Evolutionary conservation across 202 grass and related monocot species (phyloP), one percentile per base, ranked within the genome.

Genomic region (Panicum hallii): DNA sequence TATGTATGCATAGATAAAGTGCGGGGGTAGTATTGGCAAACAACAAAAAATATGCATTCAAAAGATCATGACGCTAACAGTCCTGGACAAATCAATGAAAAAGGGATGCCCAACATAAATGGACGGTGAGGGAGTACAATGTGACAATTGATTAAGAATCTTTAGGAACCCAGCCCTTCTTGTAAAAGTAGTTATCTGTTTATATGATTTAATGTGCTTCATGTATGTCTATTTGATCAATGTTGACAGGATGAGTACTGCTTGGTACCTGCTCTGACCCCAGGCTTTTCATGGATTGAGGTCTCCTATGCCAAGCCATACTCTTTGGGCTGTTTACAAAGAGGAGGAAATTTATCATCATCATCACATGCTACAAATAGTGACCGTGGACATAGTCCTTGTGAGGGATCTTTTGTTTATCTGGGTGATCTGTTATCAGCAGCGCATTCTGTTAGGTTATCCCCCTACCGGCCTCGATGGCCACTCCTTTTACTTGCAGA

Each of bases 241-340:
- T 75, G 70, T 50, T 86, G 83, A 80, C 84, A 99, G 91, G 88
- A 92, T 80, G 93, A 92, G 67, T 75, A 77, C 62, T 99, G 96
- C 64, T 82, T 96, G 88, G 65, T 84, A 79, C 93, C 91, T 84
- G 67, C 94, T 82, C 81, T 91, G 71, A 71, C 50, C 36, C 88
- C 91, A 46, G 91, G 90, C 9, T 83, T 96, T 86, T 90, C 93
- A 82, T 99, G 93, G 96, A 82, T 92, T 75, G 96, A 99, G 84
- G 85, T 99, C 17, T 89, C 91, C 53, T 99, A 95, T 88, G 63
- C 62, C 63, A 99, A 79, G 22, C 93, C 93, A 74, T 94, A 94
- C 90, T 90, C 87, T 76, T 84, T 84, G 22, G 79, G 74, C 41
- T 99, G 93, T 67, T 83, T 80, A 63, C 72, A 87, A 62, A 75